Percentiles rank a stretch among this genome's conserved stretches.
phyloP scores from a whole-genome alignment of 495 filamentous ascomycete genomes.

The Apiosordaria backusii region DNA sequence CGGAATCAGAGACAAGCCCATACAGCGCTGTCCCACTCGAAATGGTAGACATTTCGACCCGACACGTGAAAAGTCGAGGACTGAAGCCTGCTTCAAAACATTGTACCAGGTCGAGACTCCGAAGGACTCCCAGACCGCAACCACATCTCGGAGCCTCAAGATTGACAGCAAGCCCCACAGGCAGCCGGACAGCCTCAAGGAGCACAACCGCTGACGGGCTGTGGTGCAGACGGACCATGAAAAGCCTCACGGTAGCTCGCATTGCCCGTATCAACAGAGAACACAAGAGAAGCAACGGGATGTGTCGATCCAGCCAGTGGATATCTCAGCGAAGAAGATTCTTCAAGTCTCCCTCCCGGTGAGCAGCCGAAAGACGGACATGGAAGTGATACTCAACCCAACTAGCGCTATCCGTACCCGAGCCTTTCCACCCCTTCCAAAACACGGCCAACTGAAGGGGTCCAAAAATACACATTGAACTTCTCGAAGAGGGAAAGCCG shows the following conservation, averaged over 20 bases:
- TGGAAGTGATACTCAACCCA: not conserved
- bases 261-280: not conserved
- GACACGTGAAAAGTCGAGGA: conserved; percentile 26
- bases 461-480: conserved; percentile 16
- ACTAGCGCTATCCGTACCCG: conserved; percentile 6
- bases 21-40: conserved; percentile 26
- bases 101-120: conserved; percentile 11
- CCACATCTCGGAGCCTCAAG: not conserved
- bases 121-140: not conserved
- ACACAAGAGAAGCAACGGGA: not conserved
- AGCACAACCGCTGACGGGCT: conserved; percentile 21
- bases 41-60: conserved; percentile 17
- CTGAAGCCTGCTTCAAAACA: conserved; percentile 12
- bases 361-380: conserved; percentile 2
- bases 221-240: not conserved
- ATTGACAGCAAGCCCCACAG: conserved; percentile 5
- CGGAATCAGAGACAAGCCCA: conserved; percentile 28
- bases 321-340: not conserved
- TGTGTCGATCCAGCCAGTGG: conserved; percentile 9
- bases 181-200: conserved; percentile 12
- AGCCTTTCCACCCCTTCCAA: not conserved
- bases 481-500: conserved; percentile 22
- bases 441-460: not conserved
- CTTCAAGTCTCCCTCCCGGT: not conserved
- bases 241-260: conserved; percentile 2